Conservation (phyloP, 495 filamentous ascomycete species). For the Friedmanniomyces endolithicus region DNA sequence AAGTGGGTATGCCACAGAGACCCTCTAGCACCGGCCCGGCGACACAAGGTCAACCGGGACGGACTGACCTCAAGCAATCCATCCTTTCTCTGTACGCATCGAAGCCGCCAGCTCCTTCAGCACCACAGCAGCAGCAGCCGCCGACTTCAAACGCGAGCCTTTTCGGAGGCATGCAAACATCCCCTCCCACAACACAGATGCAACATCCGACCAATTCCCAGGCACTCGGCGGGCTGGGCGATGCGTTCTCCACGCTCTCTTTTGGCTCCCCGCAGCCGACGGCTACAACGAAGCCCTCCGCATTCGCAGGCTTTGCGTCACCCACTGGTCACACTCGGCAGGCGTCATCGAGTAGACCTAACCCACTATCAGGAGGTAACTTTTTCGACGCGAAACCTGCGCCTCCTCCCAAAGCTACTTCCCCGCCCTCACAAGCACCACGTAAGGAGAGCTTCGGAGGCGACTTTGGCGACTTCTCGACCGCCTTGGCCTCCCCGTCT, state of each 20-base stretch:
- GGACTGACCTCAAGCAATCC: constrained; percentile 92
- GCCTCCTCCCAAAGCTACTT: constrained; percentile 20
- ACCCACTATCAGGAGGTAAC: constrained; percentile 44
- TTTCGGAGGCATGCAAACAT: constrained; percentile 57
- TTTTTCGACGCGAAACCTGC: constrained; percentile 54
- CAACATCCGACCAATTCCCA: constrained; percentile 35
- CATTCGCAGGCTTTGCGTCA: constrained; percentile 60
- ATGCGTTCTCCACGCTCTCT: constrained; percentile 75
- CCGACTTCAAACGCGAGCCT: constrained; percentile 48
- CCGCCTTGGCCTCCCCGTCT: constrained; percentile 5
- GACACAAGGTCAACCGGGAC: constrained; percentile 49
- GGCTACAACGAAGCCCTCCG: constrained; percentile 46
- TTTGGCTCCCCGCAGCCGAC: constrained; percentile 50
- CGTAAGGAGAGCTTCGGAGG: constrained; percentile 8
- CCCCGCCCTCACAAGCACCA: constrained; percentile 7
- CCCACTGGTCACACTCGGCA: constrained; percentile 42
- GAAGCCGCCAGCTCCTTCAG: constrained; percentile 36
- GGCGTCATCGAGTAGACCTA: constrained; percentile 32
- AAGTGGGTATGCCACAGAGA: constrained; percentile 50
- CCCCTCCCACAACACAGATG: constrained; percentile 28
- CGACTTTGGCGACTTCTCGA: constrained; percentile 32
- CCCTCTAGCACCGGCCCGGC: constrained; percentile 53
- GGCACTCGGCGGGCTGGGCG: constrained; percentile 62
- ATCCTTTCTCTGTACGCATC: constrained; percentile 92
- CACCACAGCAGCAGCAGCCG: constrained; percentile 48